Evolutionary conservation across 2,329 filamentous ascomycete genomes (phyloP).

Genomic region (Arthrinium phaeospermum): DNA sequence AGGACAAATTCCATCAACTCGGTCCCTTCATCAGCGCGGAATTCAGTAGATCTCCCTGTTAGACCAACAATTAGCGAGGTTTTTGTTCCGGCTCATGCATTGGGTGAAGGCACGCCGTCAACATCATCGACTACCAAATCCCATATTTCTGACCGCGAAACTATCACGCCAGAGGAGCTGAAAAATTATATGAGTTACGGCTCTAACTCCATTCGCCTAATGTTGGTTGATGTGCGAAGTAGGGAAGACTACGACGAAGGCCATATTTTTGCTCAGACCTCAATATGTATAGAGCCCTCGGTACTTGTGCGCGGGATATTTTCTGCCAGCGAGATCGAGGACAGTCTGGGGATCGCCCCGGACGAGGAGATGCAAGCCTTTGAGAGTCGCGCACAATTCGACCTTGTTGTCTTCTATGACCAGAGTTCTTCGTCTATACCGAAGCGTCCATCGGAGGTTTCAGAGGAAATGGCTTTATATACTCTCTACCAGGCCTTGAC

Average conservation of each 20-base stretch:
- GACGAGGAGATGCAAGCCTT: conserved; percentile 79
- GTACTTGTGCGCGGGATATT: conserved; percentile 73
- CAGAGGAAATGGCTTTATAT: conserved; percentile 63
- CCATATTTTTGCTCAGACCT: conserved; percentile 82
- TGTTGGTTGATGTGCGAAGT: conserved; percentile 85
- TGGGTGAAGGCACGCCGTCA: conserved; percentile 36
- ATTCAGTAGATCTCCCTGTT: conserved; percentile 36
- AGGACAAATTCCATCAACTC: conserved; percentile 61
- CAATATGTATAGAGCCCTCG: conserved; percentile 87
- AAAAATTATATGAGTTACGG: conserved; percentile 69
- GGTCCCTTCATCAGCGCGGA: conserved; percentile 34
- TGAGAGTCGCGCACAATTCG: conserved; percentile 74
- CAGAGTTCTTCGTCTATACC: conserved; percentile 64
- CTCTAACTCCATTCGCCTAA: conserved; percentile 62
- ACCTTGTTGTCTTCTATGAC: conserved; percentile 92
- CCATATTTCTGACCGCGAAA: conserved; percentile 59
- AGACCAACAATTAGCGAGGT: conserved; percentile 40
- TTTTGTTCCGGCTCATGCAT: conserved; percentile 38
- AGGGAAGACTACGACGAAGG: conserved; percentile 85
- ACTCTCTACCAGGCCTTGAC: conserved; percentile 80
- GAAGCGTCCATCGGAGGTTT: conserved; percentile 38
- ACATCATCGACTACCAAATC: background rate
- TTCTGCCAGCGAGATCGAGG: conserved; percentile 65
- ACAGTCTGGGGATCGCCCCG: conserved; percentile 74
- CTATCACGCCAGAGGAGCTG: conserved; percentile 72